Base-by-base conservation (phyloP, 495 filamentous ascomycete species). In the Trichoderma asperelloides region DNA sequence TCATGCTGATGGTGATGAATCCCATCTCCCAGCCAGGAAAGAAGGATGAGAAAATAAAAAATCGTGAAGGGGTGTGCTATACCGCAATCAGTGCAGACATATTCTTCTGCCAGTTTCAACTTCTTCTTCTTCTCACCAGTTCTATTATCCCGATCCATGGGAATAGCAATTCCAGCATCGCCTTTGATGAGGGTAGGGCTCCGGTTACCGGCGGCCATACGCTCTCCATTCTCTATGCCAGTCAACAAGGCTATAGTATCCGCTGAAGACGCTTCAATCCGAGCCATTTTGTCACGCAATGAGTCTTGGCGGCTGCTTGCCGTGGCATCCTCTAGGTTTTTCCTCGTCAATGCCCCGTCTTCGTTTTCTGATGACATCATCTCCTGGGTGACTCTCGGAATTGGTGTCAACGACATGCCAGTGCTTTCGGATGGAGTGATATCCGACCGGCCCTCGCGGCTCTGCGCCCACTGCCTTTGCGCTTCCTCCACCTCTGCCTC, bases 51-150 rank as follows among this genome's bases (percentile, higher is more conserved):
- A n/a, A 7, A 21, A 11, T 21, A 30, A 60, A 60, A 2, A 16
- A 30, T 12, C 13, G 25, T 15, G 5, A 16, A 30, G 4, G 21
- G 21, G 37, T 3, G 3, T 33, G 51, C 76, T 78, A 57, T 76
- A 77, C 94, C 95, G 78, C 95, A 98, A 76, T 98, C 95, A 15
- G 91, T 91, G 76, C 95, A 98, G 40, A 96, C 91, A 75, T 98
- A 97, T 79, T 98, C 95, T 70, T 96, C 93, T 7, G 89, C 87
- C 64, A 92, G 80, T 78, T 96, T 97, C 43, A 92, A 77, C 73
- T 96, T 93, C 79, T 96, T 95, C 77, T 87, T 88, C 73, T 96
- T 91, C 66, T 96, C 93, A 0, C 82, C 86, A 30, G 86, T 87
- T 51, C 80, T 82, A 11, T 76, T 84, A 70, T 87, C 89, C 69